phyloP scores from a whole-genome alignment of 1,284 basidiomycete species.

The Cerrena zonata region DNA sequence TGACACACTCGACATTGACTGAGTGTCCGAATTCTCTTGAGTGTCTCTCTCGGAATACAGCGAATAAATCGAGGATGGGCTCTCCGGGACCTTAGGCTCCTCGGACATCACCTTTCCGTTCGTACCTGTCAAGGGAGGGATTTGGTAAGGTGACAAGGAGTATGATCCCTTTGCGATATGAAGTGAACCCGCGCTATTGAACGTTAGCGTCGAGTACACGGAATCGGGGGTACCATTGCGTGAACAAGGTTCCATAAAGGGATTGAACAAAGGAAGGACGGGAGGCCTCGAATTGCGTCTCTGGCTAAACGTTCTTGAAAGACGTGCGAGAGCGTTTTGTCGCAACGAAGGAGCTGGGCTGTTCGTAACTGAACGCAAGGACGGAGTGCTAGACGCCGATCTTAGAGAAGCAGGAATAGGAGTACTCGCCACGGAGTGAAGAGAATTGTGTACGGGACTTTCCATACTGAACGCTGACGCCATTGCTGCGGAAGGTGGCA shows the following conservation, averaged over 20 bases:
- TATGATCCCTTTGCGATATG: neutral
- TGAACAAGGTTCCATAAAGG: constrained; percentile 18
- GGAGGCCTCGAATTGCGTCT: neutral
- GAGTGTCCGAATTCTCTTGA: neutral
- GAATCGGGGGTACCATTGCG: constrained; percentile 19
- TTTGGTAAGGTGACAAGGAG: neutral
- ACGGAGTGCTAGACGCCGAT: neutral
- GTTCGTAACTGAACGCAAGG: neutral
- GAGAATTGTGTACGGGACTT: no score
- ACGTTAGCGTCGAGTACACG: constrained; percentile 11
- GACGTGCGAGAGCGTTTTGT: neutral
- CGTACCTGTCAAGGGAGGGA: neutral
- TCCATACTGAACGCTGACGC: constrained; percentile 1
- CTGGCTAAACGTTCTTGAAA: neutral
- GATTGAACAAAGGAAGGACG: constrained; percentile 14
- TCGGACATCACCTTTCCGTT: no score
- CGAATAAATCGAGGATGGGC: constrained; percentile 4
- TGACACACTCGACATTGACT: neutral
- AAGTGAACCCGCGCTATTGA: constrained; percentile 1
- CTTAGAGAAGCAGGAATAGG: neutral
- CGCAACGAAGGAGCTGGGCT: neutral
- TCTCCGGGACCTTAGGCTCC: neutral
- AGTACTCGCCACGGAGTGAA: neutral
- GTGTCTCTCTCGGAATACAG: neutral
- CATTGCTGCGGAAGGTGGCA: neutral